Evolutionary conservation across 257 asterid genomes (phyloP).

Genomic region (Thymus mandschuricus): DNA sequence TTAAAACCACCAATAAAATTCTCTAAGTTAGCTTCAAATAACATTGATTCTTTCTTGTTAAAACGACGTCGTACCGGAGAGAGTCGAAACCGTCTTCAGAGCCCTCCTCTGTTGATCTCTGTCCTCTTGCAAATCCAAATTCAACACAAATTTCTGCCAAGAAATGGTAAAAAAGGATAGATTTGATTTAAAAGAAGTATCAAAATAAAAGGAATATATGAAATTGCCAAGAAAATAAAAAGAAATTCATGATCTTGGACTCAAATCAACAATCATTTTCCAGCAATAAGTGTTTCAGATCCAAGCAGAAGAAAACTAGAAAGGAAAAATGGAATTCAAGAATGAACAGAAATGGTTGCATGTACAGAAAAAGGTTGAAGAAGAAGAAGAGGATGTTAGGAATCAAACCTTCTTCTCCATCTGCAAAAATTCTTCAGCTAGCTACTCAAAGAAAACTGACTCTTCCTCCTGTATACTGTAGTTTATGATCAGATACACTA

Average conservation of each 20-base stretch:
- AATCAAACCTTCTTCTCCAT: slow-evolving; percentile 52
- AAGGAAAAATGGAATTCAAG: neutral
- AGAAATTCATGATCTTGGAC: slow-evolving; percentile 19
- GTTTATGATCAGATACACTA: neutral
- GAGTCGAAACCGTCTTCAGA: slow-evolving; percentile 73
- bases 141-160: slow-evolving; percentile 71
- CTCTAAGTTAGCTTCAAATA: no score
- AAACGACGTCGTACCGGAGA: slow-evolving; percentile 53
- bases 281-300: slow-evolving; percentile 10
- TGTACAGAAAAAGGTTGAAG: slow-evolving; percentile 17
- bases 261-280: slow-evolving; percentile 23
- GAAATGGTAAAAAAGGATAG: no score
- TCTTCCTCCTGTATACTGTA: slow-evolving; percentile 9
- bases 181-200: no score
- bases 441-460: slow-evolving; percentile 2
- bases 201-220: neutral
- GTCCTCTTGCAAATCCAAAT: slow-evolving; percentile 65
- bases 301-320: slow-evolving; percentile 6
- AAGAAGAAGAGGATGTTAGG: slow-evolving; percentile 14
- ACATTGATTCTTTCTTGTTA: neutral
- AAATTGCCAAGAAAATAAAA: slow-evolving; percentile 3
- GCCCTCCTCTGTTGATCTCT: slow-evolving; percentile 81
- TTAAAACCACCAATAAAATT: no score
- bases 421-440: neutral
- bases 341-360: slow-evolving; percentile 25